A percentile compares a stretch with the other conserved stretches of the same genome.
phyloP scores from a whole-genome alignment of 768 basidiomycete species.

The Termitomyces eurrhizus region DNA sequence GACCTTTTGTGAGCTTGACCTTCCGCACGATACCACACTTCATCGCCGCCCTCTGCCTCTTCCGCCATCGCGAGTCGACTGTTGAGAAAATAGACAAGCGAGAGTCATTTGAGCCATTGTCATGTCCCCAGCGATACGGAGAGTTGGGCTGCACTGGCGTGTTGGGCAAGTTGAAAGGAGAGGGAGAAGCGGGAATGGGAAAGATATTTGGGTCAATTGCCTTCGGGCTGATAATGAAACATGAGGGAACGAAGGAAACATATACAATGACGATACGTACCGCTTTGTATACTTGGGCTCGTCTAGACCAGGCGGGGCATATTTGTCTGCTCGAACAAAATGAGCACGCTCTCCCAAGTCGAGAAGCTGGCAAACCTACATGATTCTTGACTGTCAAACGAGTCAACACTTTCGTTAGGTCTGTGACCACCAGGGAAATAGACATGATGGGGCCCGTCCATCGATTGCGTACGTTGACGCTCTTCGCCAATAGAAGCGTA shows the following conservation, averaged over 20 bases:
- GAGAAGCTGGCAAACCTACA: constrained; percentile 8
- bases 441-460: constrained; percentile 18
- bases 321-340: constrained; percentile 1
- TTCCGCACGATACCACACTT: constrained; percentile 86
- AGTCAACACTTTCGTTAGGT: constrained; percentile 19
- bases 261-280: constrained; percentile 6
- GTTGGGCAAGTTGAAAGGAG: constrained; percentile 19
- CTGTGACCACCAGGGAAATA: constrained; percentile 20
- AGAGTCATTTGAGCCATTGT: constrained; percentile 25
- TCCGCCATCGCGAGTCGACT: constrained; percentile 55
- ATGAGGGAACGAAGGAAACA: neutral
- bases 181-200: constrained; percentile 19
- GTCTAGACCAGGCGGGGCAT: constrained; percentile 12
- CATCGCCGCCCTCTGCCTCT: constrained; percentile 87
- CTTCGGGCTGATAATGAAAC: constrained; percentile 10
- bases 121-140: constrained; percentile 17
- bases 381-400: constrained; percentile 16
- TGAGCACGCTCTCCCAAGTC: neutral
- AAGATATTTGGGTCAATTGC: constrained; percentile 19
- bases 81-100: constrained; percentile 48
- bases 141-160: constrained; percentile 18
- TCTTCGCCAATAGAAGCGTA: constrained; percentile 12
- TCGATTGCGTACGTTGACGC: constrained; percentile 10
- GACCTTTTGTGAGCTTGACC: constrained; percentile 89
- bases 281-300: constrained; percentile 12